phyloP scores from a whole-genome alignment of 1,284 basidiomycete genomes.

The Ceratobasidium sp. region DNA sequence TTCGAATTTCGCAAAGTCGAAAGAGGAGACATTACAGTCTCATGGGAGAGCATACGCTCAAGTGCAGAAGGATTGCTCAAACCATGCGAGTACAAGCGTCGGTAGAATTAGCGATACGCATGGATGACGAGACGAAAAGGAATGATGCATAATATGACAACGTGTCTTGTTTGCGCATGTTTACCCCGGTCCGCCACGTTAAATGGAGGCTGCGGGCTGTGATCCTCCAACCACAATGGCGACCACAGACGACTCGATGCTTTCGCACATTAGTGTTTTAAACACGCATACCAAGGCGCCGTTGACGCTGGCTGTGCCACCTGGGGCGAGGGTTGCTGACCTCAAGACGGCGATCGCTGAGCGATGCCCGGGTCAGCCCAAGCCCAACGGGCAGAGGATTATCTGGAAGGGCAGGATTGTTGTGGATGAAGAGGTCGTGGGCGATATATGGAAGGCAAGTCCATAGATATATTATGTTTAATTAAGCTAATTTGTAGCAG shows the following conservation, averaged over 20 bases:
- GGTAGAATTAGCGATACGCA: conserved; percentile 54
- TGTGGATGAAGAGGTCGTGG: conserved; percentile 66
- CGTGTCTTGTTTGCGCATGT: conserved; percentile 36
- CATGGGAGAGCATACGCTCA: conserved; percentile 69
- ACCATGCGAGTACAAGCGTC: conserved; percentile 96
- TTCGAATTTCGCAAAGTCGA: conserved; percentile 81
- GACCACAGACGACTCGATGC: background rate
- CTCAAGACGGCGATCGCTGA: conserved; percentile 70
- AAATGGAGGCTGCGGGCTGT: conserved; percentile 13
- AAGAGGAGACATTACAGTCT: conserved; percentile 56
- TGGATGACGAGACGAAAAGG: conserved; percentile 8
- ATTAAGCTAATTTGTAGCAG: conserved; percentile 50
- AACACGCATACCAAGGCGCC: conserved; percentile 23
- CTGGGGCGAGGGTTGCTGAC: conserved; percentile 60
- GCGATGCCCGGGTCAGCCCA: conserved; percentile 68
- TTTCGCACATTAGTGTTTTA: conserved; percentile 24
- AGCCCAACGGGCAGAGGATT: conserved; percentile 70
- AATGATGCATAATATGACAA: conserved; percentile 35
- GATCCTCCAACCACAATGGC: conserved; percentile 11
- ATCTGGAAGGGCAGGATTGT: conserved; percentile 75
- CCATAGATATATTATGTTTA: conserved; percentile 31
- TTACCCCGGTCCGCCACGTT: conserved; percentile 24
- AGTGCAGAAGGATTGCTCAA: conserved; percentile 74
- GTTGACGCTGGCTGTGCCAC: conserved; percentile 51
- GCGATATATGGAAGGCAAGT: conserved; percentile 71